Evolutionary conservation across 192 early-diverging fungal species (phyloP).

Genomic region (Phlyctochytrium bullatum): DNA sequence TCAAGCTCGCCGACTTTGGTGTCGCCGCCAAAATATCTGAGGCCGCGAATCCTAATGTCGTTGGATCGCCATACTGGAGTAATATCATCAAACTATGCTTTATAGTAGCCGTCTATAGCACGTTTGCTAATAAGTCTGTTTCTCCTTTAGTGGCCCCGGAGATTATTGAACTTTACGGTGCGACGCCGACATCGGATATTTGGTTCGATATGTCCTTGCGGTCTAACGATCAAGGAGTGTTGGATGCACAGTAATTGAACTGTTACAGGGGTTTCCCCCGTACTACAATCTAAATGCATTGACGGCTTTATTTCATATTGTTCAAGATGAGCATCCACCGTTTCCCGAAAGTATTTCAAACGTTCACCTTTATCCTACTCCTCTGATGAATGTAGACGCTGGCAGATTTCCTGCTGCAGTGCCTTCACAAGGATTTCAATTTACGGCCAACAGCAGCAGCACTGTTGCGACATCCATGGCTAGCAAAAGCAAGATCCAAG

Average conservation of each 20-base stretch:
- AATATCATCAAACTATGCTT: too few species aligned
- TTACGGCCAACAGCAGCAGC: slow-evolving; percentile 69
- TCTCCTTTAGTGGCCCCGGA: slow-evolving; percentile 43
- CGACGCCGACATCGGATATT: slow-evolving; percentile 86
- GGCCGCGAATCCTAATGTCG: slow-evolving; percentile 22
- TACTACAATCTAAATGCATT: slow-evolving; percentile 82
- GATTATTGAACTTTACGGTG: slow-evolving; percentile 84
- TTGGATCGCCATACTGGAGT: slow-evolving; percentile 51
- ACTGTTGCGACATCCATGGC: slow-evolving; percentile 78
- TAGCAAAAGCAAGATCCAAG: too few species aligned
- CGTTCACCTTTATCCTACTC: slow-evolving; percentile 11
- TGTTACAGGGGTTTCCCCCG: slow-evolving; percentile 90
- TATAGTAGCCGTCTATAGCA: neutral
- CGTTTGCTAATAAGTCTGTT: slow-evolving; percentile 2
- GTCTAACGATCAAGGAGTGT: slow-evolving; percentile 54
- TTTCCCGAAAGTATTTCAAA: slow-evolving; percentile 75
- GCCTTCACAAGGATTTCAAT: slow-evolving; percentile 80
- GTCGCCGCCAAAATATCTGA: slow-evolving; percentile 80
- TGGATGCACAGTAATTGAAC: slow-evolving; percentile 91
- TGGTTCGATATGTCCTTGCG: slow-evolving; percentile 42
- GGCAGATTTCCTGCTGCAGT: slow-evolving; percentile 74
- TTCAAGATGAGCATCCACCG: slow-evolving; percentile 74
- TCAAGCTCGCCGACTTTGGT: slow-evolving; percentile 96
- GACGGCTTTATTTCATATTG: slow-evolving; percentile 92
- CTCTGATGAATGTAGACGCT: slow-evolving; percentile 51